Percentiles rank a stretch among this genome's conserved stretches.
These are phyloP conservation scores for Lumnitzera racemosa DNA, from an alignment of 345 rosid species.

Conservation along the genomic window DNA sequence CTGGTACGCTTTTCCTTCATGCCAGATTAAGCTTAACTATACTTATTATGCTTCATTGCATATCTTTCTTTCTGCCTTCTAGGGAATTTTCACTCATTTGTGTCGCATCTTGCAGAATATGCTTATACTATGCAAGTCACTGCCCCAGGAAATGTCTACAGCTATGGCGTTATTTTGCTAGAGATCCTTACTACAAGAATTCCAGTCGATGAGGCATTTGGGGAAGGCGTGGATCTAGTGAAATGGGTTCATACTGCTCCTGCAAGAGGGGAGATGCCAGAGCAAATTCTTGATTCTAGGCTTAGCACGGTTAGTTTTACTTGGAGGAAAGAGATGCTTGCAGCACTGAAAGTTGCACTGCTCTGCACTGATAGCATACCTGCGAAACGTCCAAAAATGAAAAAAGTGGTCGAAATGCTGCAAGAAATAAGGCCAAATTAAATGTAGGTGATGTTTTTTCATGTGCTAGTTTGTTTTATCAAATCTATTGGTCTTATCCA, in stretches of 20 bases:
- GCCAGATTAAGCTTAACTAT: not conserved
- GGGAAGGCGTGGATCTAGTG: constrained; percentile 83
- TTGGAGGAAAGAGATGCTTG: constrained; percentile 97
- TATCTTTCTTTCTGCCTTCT: not conserved
- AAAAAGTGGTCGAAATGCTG: constrained; percentile 80
- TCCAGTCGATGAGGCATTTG: constrained; percentile 84
- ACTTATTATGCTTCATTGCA: not conserved
- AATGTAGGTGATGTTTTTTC: constrained; percentile 6
- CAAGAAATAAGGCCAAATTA: constrained; percentile 60
- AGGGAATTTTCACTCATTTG: not conserved
- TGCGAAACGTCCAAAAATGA: constrained; percentile 86
- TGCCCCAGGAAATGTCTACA: constrained; percentile 90
- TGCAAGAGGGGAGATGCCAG: constrained; percentile 70
- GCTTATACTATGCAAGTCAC: constrained; percentile 95
- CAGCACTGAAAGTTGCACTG: constrained; percentile 85
- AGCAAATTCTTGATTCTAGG: constrained; percentile 71
- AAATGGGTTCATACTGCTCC: constrained; percentile 93
- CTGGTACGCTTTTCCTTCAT: constrained; percentile 40
- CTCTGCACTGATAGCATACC: constrained; percentile 71
- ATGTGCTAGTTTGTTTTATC: no score
- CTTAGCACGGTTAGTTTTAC: constrained; percentile 74
- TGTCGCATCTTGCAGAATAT: constrained; percentile 44
- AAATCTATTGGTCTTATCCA: no score
- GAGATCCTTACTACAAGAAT: constrained; percentile 81
- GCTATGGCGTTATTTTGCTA: constrained; percentile 89